Conservation (phyloP, 345 rosid species). For the Abelmoschus esculentus region DNA sequence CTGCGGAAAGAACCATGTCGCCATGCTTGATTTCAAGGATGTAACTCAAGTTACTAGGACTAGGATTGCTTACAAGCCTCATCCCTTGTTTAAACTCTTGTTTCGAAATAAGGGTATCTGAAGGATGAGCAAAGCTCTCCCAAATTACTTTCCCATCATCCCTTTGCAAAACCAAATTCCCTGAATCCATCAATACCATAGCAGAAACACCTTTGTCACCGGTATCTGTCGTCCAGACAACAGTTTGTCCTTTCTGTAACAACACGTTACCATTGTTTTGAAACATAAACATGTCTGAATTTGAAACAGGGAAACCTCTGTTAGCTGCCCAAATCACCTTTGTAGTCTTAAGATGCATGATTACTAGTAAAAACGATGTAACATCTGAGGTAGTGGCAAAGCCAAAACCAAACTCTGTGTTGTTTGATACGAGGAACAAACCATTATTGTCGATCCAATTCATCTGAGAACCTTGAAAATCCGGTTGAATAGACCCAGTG, state of each 20-base stretch:
- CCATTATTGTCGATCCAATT: constrained; percentile 54
- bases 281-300: constrained; percentile 55
- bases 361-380: constrained; percentile 41
- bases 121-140: constrained; percentile 87
- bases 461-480: constrained; percentile 62
- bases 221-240: constrained; percentile 53
- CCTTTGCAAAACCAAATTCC: constrained; percentile 61
- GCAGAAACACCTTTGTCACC: constrained; percentile 42
- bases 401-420: constrained; percentile 52
- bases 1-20: constrained; percentile 59
- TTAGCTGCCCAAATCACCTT: constrained; percentile 70
- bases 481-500: constrained; percentile 32
- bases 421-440: constrained; percentile 48
- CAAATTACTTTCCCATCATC: constrained; percentile 33
- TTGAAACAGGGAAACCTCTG: constrained; percentile 46
- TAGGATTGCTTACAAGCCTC: constrained; percentile 54
- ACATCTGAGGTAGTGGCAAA: constrained; percentile 39
- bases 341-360: constrained; percentile 35
- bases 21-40: constrained; percentile 67
- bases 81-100: constrained; percentile 60
- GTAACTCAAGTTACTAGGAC: constrained; percentile 44
- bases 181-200: constrained; percentile 62
- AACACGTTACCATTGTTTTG: constrained; percentile 43
- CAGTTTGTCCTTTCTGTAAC: constrained; percentile 31
- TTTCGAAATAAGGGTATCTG: constrained; percentile 53